A percentile compares a stretch with the other conserved stretches of the same genome.
Evolutionary conservation across 148 eudicot genomes (phyloP).

Genomic region (Agrostemma githago): DNA sequence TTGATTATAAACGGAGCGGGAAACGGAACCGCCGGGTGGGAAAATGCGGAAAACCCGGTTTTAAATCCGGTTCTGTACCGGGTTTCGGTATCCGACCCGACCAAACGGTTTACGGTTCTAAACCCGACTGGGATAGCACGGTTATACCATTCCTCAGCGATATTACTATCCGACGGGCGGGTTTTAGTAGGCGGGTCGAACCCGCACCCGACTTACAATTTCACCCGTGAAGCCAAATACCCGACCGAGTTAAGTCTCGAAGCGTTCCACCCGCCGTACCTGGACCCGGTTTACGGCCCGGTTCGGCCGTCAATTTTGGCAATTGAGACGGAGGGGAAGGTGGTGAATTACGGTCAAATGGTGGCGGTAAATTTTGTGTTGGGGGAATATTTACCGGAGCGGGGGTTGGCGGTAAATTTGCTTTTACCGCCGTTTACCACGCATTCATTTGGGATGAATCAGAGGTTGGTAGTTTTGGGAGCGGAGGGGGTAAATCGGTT

Average conservation of each 20-base stretch:
- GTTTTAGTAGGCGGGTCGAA: constrained; percentile 84
- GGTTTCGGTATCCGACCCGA: constrained; percentile 30
- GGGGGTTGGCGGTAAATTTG: constrained; percentile 40
- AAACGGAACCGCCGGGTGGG: constrained; percentile 90
- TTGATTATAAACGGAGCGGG: constrained; percentile 70
- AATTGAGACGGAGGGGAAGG: constrained; percentile 26
- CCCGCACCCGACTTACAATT: constrained; percentile 61
- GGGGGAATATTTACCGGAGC: constrained; percentile 13
- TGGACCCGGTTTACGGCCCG: constrained; percentile 24
- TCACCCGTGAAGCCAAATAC: constrained; percentile 34
- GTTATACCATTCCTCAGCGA: constrained; percentile 78
- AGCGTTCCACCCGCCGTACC: constrained; percentile 56
- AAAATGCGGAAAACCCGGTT: constrained; percentile 57
- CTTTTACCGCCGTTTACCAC: constrained; percentile 63
- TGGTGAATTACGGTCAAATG: constrained; percentile 41
- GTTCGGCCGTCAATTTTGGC: constrained; percentile 50
- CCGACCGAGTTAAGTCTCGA: constrained; percentile 81
- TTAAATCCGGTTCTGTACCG: constrained; percentile 53
- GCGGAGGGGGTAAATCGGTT: constrained; percentile 22
- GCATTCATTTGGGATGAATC: constrained; percentile 74
- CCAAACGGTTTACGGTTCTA: constrained; percentile 36
- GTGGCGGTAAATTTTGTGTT: constrained; percentile 38
- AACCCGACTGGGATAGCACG: constrained; percentile 52
- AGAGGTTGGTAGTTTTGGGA: constrained; percentile 43
- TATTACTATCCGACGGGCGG: constrained; percentile 59